phyloP scores from a whole-genome alignment of 345 rosid species.

The Syzygium oleosum region DNA sequence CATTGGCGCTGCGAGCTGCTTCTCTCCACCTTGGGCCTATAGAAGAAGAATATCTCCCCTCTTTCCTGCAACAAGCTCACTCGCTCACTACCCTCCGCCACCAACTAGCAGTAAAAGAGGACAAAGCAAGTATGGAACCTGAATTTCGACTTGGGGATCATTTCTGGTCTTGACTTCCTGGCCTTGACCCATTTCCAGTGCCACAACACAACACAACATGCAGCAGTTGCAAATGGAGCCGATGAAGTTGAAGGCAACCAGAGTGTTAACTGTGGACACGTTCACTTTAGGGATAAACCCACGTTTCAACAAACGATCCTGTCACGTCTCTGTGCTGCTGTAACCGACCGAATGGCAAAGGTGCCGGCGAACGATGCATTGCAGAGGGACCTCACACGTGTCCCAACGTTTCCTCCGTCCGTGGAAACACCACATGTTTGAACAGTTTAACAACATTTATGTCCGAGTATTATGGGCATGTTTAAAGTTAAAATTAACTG shows the following conservation, averaged over 20 bases:
- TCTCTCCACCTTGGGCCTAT: conserved; percentile 63
- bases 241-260: background rate
- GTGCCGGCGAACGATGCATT: background rate
- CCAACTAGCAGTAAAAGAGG: too few species aligned
- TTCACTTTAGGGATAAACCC: background rate
- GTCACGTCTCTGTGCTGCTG: background rate
- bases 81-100: background rate
- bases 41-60: conserved; percentile 81
- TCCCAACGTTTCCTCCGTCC: background rate
- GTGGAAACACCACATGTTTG: background rate
- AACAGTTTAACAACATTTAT: background rate
- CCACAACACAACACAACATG: background rate
- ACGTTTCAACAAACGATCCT: background rate
- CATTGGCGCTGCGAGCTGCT: conserved; percentile 46
- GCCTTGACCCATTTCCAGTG: conserved; percentile 27
- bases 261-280: background rate
- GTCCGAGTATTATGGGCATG: background rate
- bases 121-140: conserved; percentile 2
- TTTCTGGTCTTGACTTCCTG: conserved; percentile 25
- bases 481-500: background rate
- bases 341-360: background rate
- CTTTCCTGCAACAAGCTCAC: conserved; percentile 27
- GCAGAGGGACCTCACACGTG: background rate
- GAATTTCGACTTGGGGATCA: conserved; percentile 27
- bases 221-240: background rate